Base-by-base conservation (phyloP, 2,329 filamentous ascomycete genomes). In the Emmonsiellopsis sp. region DNA sequence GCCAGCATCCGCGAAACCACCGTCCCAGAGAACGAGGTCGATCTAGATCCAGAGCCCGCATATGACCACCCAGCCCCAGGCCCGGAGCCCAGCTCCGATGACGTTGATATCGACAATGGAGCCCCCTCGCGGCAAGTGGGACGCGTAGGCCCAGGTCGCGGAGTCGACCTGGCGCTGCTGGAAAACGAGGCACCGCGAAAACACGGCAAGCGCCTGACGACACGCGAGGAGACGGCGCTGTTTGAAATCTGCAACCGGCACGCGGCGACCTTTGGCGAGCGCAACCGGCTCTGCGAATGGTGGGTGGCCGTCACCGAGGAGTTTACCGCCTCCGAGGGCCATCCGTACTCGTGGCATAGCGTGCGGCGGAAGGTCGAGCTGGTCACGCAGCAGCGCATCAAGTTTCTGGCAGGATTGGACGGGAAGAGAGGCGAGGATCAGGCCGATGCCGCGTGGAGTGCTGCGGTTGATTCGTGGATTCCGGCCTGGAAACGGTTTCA, bases 341-440 rank as follows among this genome's bases (percentile, higher is more conserved):
- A 70, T 47, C 69, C 69, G 8, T 72, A 72, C 55, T 70, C 68
- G 20, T 73, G 70, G 70, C 69, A 73, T 46, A 72, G 69, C 15
- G 70, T 73, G 30, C 69, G 70, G 13, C 64, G 70, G 31, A 72
- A 71, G 55, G 70, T 73, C 15, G 70, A 72, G 55, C 47, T 67
- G 26, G 67, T 70, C 6, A 71, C 70, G 16, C 71, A 70, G 46
- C 69, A 71, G 56, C 65, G 70, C 8, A 67, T 71, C 53, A 69
- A 71, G 55, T 70, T 68, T 46, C 62, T 71, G 0, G 64, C 68
- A 7, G 69, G 70, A 1, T 62, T 67, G 57, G 62, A 62, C 41
- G 62, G 63, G 10, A 67, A 63, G 44, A 58, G 62, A 50, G 56
- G 53, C 42, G 62, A 66, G 38, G 68, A 69, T 47, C 51, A 63